A percentile compares a stretch with the other conserved stretches of the same genome.
Evolutionary conservation across 352 stramenopile species (phyloP).

Genomic region (Pythium guiyangense): DNA sequence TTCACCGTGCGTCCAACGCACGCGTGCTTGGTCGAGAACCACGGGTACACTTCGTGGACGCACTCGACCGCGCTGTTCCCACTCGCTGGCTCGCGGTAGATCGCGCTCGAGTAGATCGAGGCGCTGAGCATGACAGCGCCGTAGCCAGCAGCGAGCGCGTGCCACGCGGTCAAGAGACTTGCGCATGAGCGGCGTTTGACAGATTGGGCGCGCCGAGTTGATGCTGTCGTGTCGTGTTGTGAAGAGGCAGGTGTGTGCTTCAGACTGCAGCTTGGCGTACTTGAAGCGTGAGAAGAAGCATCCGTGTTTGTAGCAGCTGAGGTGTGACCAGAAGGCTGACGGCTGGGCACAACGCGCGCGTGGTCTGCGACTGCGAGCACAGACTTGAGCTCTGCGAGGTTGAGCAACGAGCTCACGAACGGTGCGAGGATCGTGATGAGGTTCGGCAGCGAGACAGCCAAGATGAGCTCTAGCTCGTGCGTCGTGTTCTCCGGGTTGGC

Average conservation of each 20-base stretch:
- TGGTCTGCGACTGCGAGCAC: background rate
- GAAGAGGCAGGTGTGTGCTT: background rate
- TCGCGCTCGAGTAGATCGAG: background rate
- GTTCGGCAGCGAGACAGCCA: background rate
- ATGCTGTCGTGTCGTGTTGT: background rate
- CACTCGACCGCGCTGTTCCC: background rate
- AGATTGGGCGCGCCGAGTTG: background rate
- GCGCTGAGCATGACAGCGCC: background rate
- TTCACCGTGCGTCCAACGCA: conserved; percentile 2
- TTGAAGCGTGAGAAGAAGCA: too few species aligned
- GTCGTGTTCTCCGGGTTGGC: background rate
- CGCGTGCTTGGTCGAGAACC: conserved; percentile 5
- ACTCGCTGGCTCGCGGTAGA: background rate
- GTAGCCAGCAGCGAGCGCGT: background rate
- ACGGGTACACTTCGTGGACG: conserved; percentile 3
- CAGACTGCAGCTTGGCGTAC: too few species aligned
- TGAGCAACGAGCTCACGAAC: background rate
- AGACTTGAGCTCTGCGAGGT: background rate
- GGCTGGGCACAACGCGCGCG: background rate
- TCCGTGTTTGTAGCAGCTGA: too few species aligned
- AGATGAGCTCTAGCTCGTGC: background rate
- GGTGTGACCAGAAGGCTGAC: too few species aligned
- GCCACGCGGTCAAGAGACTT: background rate
- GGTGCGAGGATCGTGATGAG: background rate
- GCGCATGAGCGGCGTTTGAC: background rate